phyloP scores from a whole-genome alignment of 148 eudicot species.

The Rhododendron henanense region DNA sequence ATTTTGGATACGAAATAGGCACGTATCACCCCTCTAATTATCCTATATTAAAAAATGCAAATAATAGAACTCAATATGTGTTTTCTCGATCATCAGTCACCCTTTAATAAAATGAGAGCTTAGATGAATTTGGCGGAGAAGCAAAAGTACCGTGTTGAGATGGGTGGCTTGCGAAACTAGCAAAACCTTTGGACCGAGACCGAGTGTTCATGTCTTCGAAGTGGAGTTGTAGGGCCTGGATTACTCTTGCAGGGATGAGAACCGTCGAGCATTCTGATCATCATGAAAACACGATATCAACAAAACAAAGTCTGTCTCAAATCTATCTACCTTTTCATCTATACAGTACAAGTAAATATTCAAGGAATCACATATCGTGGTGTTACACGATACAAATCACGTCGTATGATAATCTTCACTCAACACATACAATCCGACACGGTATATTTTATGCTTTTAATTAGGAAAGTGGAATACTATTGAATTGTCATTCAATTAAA shows the following conservation, averaged over 20 bases:
- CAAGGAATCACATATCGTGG: background rate
- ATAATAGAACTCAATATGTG: too few species aligned
- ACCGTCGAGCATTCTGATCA: conserved; percentile 26
- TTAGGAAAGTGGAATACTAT: background rate
- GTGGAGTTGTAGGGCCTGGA: conserved; percentile 27
- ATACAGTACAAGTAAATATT: too few species aligned
- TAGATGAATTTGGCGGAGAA: background rate
- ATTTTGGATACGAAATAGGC: background rate
- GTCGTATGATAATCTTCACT: background rate
- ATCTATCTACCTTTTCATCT: background rate
- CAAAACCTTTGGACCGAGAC: conserved; percentile 1
- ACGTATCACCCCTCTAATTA: background rate
- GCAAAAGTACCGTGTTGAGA: conserved; percentile 6
- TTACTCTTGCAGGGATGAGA: conserved; percentile 31
- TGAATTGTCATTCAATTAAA: background rate
- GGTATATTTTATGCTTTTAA: background rate
- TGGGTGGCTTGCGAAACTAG: background rate
- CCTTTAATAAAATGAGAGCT: background rate
- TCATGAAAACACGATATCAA: background rate
- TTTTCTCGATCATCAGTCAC: background rate
- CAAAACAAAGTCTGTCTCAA: background rate
- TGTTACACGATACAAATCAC: background rate
- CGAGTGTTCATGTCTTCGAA: conserved; percentile 11
- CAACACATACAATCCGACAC: background rate
- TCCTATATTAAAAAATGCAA: too few species aligned